Conservation (phyloP, 495 filamentous ascomycete genomes). For the Penicillium malachiteum region DNA sequence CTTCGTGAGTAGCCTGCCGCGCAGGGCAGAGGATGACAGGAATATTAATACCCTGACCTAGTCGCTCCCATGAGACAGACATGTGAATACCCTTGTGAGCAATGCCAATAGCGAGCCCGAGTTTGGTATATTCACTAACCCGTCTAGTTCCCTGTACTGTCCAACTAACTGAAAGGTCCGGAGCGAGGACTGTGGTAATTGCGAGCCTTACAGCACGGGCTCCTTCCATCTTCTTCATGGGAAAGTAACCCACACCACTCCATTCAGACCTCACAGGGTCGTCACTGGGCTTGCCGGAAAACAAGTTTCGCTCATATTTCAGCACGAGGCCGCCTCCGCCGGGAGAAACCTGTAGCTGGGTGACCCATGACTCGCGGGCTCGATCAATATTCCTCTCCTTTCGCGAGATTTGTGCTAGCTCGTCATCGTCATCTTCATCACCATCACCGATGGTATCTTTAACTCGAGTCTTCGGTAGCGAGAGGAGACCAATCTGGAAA, state of each 20-base stretch:
- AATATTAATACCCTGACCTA: constrained; percentile 42
- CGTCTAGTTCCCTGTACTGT: constrained; percentile 37
- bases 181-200: constrained; percentile 19
- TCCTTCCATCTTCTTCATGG: constrained; percentile 29
- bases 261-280: constrained; percentile 39
- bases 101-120: constrained; percentile 42
- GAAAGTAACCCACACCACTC: constrained; percentile 43
- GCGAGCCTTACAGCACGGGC: constrained; percentile 39
- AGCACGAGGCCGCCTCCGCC: constrained; percentile 26
- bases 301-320: constrained; percentile 43
- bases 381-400: constrained; percentile 24
- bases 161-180: constrained; percentile 34
- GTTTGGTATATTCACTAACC: constrained; percentile 37
- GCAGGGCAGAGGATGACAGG: constrained; percentile 41
- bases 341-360: constrained; percentile 27
- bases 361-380: constrained; percentile 37
- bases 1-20: constrained; percentile 33
- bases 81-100: constrained; percentile 35
- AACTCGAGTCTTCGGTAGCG: constrained; percentile 17
- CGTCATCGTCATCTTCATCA: constrained; percentile 29
- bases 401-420: constrained; percentile 6
- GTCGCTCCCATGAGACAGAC: constrained; percentile 41
- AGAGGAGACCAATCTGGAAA: constrained; percentile 37
- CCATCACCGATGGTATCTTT: constrained; percentile 18
- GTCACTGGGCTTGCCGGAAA: constrained; percentile 36